These are phyloP conservation scores for Hypoxylon sp. DNA, from an alignment of 2,329 filamentous ascomycete genomes.

Conservation along the genomic window DNA sequence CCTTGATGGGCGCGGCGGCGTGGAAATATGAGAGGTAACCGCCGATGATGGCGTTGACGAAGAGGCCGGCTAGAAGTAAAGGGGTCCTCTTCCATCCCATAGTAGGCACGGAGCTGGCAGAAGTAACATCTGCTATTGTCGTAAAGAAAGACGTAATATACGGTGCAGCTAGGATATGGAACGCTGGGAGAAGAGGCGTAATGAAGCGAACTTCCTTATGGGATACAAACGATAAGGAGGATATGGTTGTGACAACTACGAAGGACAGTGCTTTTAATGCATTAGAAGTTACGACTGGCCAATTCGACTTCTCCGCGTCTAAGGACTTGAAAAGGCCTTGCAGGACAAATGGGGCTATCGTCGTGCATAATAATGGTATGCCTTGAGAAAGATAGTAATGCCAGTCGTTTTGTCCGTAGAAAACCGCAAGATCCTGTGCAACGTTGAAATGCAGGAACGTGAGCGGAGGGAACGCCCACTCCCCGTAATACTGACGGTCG, in stretches of 20 bases:
- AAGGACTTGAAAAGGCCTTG: conserved; percentile 72
- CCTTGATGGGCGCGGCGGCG: conserved; percentile 82
- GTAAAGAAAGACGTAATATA: conserved; percentile 76
- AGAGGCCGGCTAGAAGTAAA: conserved; percentile 71
- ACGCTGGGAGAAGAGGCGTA: conserved; percentile 88
- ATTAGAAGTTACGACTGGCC: conserved; percentile 57
- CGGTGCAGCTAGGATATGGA: conserved; percentile 84
- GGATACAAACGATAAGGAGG: conserved; percentile 80
- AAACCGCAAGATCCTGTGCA: conserved; percentile 86
- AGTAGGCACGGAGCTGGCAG: conserved; percentile 50
- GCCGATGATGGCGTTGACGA: conserved; percentile 78
- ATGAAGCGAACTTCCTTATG: conserved; percentile 99
- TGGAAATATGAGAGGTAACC: conserved; percentile 83
- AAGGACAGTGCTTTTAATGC: conserved; percentile 70
- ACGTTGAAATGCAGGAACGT: conserved; percentile 94
- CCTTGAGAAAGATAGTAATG: conserved; percentile 96
- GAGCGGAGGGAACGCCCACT: conserved; percentile 90
- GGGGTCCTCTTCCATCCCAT: conserved; percentile 65
- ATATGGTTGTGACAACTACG: conserved; percentile 72
- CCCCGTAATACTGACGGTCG: conserved; percentile 85
- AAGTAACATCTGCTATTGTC: conserved; percentile 54
- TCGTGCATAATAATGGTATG: conserved; percentile 87
- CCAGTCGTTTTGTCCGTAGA: conserved; percentile 91
- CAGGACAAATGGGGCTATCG: conserved; percentile 82
- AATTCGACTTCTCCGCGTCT: conserved; percentile 56